Base-by-base conservation (phyloP, 176 grass and related monocot species). In the Carex parvula region DNA sequence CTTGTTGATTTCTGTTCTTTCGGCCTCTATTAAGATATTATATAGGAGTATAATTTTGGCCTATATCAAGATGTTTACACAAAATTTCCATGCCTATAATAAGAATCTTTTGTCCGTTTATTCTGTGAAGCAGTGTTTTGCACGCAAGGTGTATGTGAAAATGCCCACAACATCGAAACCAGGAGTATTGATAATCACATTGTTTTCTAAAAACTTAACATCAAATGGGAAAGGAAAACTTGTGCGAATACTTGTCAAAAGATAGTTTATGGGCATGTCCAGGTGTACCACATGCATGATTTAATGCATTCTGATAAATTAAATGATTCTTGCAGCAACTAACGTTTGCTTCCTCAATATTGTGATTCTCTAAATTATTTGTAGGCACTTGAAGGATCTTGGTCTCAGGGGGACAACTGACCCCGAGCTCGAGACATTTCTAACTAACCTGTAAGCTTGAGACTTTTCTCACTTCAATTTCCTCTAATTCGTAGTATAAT, bases 351-450 rank as follows among this genome's bases (percentile, higher is more conserved):
- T 39, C 11, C 2, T 64, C 9, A n/a, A 5, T 53, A 26, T 18
- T 85, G n/a, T 64, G 29, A 37, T 85, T 62, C 21, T 33, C 46
- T n/a, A 69, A 80, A 30, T 71, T 75, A 58, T n/a, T 26, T 86
- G 84, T 72, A 94, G 94, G 94, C 84, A 64, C 66, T 73, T 91
- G 57, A 74, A 83, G 74, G 89, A 90, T 94, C 91, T 92, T 89
- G 82, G 72, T 92, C 84, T 94, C 24, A 89, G 81, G 35, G 88
- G 88, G 2, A 30, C 71, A 29, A 61, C 91, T 61, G 15, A 86
- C 66, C 67, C 82, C 53, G 86, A 90, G 79, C 33, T 92, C 58
- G 88, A 87, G 50, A 73, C 35, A 55, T 58, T 79, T 60, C 75
- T 91, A 67, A 61, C 22, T 44, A 76, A 74, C 84, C 29, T 90